Conservation (phyloP, 768 basidiomycete species). For the Kondoa malvinella region DNA sequence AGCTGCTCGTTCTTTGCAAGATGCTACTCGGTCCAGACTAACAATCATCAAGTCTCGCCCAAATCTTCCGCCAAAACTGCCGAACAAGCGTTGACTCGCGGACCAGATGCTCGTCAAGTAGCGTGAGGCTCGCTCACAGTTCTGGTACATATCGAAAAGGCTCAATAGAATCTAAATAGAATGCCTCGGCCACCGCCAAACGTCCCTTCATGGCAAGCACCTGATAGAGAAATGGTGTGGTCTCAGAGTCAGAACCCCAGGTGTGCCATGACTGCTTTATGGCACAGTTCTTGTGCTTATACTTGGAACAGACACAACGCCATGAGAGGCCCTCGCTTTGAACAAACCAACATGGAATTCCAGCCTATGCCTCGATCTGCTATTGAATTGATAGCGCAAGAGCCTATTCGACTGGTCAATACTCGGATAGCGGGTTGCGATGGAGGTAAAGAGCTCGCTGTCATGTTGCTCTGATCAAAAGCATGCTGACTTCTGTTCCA, state of each 20-base stretch:
- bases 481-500: neutral
- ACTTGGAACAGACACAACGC: slow-evolving; percentile 28
- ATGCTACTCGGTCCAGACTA: neutral
- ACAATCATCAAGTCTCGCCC: neutral
- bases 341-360: slow-evolving; percentile 70
- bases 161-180: slow-evolving; percentile 17
- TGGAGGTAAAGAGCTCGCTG: slow-evolving; percentile 51
- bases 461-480: slow-evolving; percentile 13
- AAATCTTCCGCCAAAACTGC: neutral
- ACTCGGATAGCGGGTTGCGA: slow-evolving; percentile 81
- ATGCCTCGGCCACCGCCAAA: slow-evolving; percentile 21
- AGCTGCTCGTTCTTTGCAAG: neutral
- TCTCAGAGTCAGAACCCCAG: slow-evolving; percentile 63
- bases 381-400: slow-evolving; percentile 70
- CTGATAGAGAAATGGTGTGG: slow-evolving; percentile 71
- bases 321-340: slow-evolving; percentile 57
- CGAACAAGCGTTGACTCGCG: neutral
- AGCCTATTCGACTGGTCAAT: slow-evolving; percentile 65
- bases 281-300: slow-evolving; percentile 15
- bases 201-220: slow-evolving; percentile 43
- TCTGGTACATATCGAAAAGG: neutral
- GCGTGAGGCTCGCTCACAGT: neutral
- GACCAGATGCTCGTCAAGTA: neutral
- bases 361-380: slow-evolving; percentile 83
- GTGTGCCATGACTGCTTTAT: slow-evolving; percentile 30